These are phyloP conservation scores for Pseudovirgaria hyperparasitica DNA, from an alignment of 2,329 filamentous ascomycete genomes.

Conservation along the genomic window DNA sequence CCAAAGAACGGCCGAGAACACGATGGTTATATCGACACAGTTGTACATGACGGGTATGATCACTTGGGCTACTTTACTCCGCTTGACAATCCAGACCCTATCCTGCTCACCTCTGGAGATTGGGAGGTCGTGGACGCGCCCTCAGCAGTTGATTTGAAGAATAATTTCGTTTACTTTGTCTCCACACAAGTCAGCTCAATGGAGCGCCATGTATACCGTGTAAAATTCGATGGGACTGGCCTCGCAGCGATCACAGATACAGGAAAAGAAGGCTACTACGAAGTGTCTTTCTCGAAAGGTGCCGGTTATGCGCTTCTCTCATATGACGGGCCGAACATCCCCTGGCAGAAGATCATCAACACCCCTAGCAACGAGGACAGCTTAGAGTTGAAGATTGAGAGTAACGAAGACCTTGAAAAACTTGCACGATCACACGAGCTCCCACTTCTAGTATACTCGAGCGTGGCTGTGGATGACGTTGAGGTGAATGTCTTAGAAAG, in stretches of 20 bases:
- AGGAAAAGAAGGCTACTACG: slow-evolving; percentile 63
- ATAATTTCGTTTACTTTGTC: slow-evolving; percentile 84
- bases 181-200: slow-evolving; percentile 78
- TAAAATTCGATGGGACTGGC: slow-evolving; percentile 67
- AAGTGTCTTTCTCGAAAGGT: slow-evolving; percentile 69
- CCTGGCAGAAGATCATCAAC: slow-evolving; percentile 81
- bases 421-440: slow-evolving; percentile 66
- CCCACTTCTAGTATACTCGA: slow-evolving; percentile 70
- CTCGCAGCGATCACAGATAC: slow-evolving; percentile 64
- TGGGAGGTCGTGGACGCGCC: slow-evolving; percentile 90
- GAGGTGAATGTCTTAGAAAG: slow-evolving; percentile 67
- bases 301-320: slow-evolving; percentile 74
- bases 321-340: slow-evolving; percentile 73
- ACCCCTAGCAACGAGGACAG: slow-evolving; percentile 55
- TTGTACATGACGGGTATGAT: slow-evolving; percentile 77
- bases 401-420: slow-evolving; percentile 58
- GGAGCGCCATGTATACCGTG: slow-evolving; percentile 83
- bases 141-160: slow-evolving; percentile 69
- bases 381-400: slow-evolving; percentile 62
- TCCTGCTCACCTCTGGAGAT: slow-evolving; percentile 72
- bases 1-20: slow-evolving; percentile 58
- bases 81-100: slow-evolving; percentile 66
- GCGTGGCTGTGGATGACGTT: slow-evolving; percentile 70
- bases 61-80: slow-evolving; percentile 91
- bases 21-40: slow-evolving; percentile 86